phyloP scores from a whole-genome alignment of 305 asterid species.

The Fraxinus latifolia region DNA sequence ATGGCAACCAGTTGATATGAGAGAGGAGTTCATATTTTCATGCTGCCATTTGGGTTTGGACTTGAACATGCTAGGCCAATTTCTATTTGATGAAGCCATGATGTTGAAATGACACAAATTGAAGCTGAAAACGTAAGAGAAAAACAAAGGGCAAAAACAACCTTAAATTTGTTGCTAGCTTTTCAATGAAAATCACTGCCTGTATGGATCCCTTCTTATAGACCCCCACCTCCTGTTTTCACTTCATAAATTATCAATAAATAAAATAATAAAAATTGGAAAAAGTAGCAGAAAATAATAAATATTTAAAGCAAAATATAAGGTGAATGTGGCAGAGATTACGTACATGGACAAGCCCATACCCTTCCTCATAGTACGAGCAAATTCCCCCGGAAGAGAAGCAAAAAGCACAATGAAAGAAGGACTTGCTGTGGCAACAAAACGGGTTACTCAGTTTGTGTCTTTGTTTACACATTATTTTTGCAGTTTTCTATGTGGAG shows the following conservation, averaged over 20 bases:
- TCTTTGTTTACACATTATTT: neutral
- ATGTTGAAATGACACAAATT: conserved; percentile 12
- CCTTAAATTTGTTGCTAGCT: neutral
- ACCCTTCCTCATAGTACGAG: conserved; percentile 26
- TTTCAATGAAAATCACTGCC: neutral
- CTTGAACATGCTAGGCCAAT: conserved; percentile 99
- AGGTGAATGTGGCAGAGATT: conserved; percentile 25
- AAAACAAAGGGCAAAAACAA: neutral
- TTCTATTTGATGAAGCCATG: conserved; percentile 88
- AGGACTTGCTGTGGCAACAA: conserved; percentile 50
- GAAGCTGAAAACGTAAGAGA: neutral
- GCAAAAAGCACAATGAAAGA: conserved; percentile 63
- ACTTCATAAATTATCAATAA: neutral
- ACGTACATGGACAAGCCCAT: conserved; percentile 24
- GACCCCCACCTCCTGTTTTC: neutral
- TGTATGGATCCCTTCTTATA: neutral
- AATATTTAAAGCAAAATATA: conserved; percentile 30
- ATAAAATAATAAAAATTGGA: neutral
- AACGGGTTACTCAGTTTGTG: neutral
- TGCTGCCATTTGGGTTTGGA: conserved; percentile 81
- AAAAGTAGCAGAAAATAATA: neutral
- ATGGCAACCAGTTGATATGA: conserved; percentile 34
- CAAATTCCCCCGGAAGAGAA: conserved; percentile 32
- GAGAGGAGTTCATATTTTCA: conserved; percentile 42
- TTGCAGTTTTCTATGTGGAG: neutral